Evolutionary conservation across 345 rosid species (phyloP).

Genomic region (Eucalyptus pumila): DNA sequence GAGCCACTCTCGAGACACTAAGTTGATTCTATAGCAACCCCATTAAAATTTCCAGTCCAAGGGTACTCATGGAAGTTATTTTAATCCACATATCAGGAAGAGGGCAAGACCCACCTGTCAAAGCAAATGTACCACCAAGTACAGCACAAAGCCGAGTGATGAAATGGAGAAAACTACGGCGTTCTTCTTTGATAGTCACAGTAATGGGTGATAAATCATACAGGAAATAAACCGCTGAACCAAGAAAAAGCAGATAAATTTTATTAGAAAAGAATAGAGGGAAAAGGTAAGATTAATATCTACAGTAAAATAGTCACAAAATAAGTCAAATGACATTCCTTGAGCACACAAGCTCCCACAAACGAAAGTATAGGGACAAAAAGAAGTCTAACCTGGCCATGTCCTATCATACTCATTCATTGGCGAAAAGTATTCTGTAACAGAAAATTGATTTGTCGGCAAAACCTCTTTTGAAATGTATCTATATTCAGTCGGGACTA

Average conservation of each 20-base stretch:
- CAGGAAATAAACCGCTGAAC: slow-evolving; percentile 84
- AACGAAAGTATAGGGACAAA: background rate
- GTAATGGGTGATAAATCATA: slow-evolving; percentile 97
- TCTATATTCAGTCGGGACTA: slow-evolving; percentile 96
- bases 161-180: slow-evolving; percentile 88
- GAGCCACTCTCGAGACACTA: background rate
- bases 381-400: slow-evolving; percentile 69
- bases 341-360: background rate
- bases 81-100: background rate
- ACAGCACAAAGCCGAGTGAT: slow-evolving; percentile 98
- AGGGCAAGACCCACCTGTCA: slow-evolving; percentile 54
- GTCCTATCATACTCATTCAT: slow-evolving; percentile 57
- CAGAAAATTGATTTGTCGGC: slow-evolving; percentile 92
- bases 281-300: background rate
- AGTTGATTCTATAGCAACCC: background rate
- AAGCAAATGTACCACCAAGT: slow-evolving; percentile 93
- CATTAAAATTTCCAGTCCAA: background rate
- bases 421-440: slow-evolving; percentile 78
- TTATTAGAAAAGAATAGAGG: background rate
- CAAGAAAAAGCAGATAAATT: background rate
- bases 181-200: slow-evolving; percentile 89
- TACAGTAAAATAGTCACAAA: background rate
- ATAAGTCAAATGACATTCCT: background rate
- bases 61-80: background rate
- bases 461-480: slow-evolving; percentile 75